Evolutionary conservation across 306 rosid species (phyloP).

Genomic region (Cucumis melo): DNA sequence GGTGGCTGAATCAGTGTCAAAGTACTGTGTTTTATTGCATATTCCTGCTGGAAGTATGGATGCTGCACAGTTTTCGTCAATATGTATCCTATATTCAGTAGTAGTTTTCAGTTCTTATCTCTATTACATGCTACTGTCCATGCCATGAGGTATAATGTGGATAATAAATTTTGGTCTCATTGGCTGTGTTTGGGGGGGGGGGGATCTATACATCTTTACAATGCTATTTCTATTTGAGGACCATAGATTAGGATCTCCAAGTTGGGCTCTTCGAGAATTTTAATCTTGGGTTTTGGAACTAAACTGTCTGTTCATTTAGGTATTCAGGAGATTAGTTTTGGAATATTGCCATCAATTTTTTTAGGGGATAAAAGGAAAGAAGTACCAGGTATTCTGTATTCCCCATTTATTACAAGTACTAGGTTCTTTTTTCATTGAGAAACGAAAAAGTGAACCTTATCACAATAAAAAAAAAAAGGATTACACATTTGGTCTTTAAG

Average conservation of each 20-base stretch:
- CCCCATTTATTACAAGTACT: not conserved
- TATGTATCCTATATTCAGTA: conserved; percentile 34
- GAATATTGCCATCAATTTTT: not conserved
- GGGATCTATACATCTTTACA: not conserved
- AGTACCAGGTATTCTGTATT: not conserved
- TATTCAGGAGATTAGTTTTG: not conserved
- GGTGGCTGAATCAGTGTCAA: conserved; percentile 36
- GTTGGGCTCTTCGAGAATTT: not conserved
- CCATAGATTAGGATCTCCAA: not conserved
- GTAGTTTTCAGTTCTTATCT: not conserved
- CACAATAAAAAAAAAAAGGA: not conserved
- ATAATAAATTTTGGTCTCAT: not conserved
- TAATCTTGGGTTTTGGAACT: too few relatives aligned
- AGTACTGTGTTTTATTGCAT: conserved; percentile 37
- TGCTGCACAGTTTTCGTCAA: conserved; percentile 36
- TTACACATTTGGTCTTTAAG: not conserved
- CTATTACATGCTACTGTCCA: not conserved
- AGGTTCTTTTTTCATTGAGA: not conserved
- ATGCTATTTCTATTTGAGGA: not conserved
- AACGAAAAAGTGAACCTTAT: not conserved
- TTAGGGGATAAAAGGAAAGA: not conserved
- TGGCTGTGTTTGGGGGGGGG: not conserved
- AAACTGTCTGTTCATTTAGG: not conserved
- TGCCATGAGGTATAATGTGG: not conserved
- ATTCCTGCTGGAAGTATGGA: conserved; percentile 28